Base-by-base conservation (phyloP, 805 yeast species). In the Cyberlindnera suaveolens region DNA sequence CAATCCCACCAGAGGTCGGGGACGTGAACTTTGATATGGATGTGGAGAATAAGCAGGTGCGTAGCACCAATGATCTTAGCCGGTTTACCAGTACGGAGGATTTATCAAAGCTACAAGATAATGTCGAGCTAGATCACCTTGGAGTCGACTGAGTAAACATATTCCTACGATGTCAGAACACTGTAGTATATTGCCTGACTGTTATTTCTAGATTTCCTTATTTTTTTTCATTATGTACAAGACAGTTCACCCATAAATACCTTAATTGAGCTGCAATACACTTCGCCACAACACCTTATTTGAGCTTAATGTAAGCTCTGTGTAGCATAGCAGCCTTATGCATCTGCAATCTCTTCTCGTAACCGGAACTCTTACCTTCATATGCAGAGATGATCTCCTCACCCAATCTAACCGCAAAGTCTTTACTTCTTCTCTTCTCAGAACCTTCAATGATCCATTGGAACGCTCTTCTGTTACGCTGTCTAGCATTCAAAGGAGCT, bases 381-480 rank as follows among this genome's bases (percentile, higher is more conserved):
- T 70, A 72, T 27, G 93, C 93, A 41, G 82, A 71, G 32, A 87
- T 61, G 46, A 93, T 77, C 65, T 93, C 98, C 66, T 93, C 98
- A 32, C 90, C 89, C 37, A 93, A 71, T 57, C 98, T 77, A 33
- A 93, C 97, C 2, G 95, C 71, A 56, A 85, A 85, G 56, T 85
- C 93, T 45, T 80, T 77, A 15, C 90, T 80, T 38, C 80, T 81
- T 62, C 95, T 81, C 57, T 84, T 81, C 46, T 79, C 75, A 34
- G 95, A 77, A 17, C 95, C 88, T 47, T 87, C 96, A 42, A 89
- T 64, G 39, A 93, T 83, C 98, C 98, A 93, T 51, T 71, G 65
- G 72, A 95, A 85, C 3, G 98, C 96, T 57, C 77, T 78, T 64
- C 96, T 78, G 54, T 78, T 71, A 63, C 98, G 77, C 66, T 89